A percentile compares a stretch with the other conserved stretches of the same genome.
Conservation (phyloP, 768 basidiomycete genomes). For the Lyophyllum decastes region DNA sequence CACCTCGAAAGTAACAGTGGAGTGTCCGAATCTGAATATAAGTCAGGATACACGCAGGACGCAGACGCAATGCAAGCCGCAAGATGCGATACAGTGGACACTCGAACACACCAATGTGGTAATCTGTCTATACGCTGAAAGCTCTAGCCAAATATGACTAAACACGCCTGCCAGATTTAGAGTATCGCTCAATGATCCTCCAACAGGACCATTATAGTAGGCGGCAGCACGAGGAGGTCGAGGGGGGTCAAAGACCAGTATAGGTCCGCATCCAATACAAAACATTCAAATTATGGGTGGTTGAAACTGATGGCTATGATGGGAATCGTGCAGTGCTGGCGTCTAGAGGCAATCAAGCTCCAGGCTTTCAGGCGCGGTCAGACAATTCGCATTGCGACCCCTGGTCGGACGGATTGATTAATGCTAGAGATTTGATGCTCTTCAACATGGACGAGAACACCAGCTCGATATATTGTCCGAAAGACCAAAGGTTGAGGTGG, state of each 20-base stretch:
- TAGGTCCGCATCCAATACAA: background rate
- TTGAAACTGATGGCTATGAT: background rate
- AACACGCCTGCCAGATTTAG: too few species aligned
- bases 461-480: background rate
- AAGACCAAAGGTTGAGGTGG: background rate
- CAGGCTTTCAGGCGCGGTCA: background rate
- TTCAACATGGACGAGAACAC: background rate
- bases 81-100: too few species aligned
- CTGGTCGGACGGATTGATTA: background rate
- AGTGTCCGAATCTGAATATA: too few species aligned
- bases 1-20: background rate
- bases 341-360: background rate
- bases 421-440: background rate
- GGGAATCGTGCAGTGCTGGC: background rate
- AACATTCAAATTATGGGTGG: background rate
- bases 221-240: background rate
- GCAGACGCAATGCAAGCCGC: too few species aligned
- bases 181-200: too few species aligned
- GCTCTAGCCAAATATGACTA: too few species aligned
- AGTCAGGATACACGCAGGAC: too few species aligned
- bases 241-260: background rate
- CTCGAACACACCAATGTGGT: too few species aligned
- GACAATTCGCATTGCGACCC: background rate
- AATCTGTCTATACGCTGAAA: too few species aligned
- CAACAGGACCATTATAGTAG: background rate